A percentile compares a stretch with the other conserved stretches of the same genome.
Conservation (phyloP, 805 yeast genomes). For the Saturnispora dispora region DNA sequence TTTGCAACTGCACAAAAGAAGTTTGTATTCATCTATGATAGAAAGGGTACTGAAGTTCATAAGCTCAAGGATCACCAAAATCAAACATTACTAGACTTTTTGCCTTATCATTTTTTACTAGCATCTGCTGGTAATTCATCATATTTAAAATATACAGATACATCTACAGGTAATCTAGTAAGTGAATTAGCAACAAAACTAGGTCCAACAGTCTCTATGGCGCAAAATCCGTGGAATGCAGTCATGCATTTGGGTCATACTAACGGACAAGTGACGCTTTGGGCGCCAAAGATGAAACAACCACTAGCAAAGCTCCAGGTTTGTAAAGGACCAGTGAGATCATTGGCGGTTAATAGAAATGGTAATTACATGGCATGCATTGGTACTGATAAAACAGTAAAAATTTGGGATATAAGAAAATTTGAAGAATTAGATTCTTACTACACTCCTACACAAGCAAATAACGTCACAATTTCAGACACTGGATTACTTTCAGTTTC, state of each 20-base stretch:
- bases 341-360: constrained; percentile 79
- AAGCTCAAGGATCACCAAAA: constrained; percentile 86
- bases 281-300: constrained; percentile 85
- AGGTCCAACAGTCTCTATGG: constrained; percentile 85
- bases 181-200: constrained; percentile 77
- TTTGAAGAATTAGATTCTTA: constrained; percentile 68
- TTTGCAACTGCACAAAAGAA: constrained; percentile 97
- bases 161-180: constrained; percentile 82
- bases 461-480: constrained; percentile 73
- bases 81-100: constrained; percentile 69
- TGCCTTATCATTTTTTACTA: constrained; percentile 86
- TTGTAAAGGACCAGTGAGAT: constrained; percentile 80
- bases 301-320: constrained; percentile 78
- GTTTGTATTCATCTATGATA: constrained; percentile 86
- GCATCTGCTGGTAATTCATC: constrained; percentile 89
- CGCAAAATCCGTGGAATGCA: constrained; percentile 93
- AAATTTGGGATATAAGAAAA: constrained; percentile 89
- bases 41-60: constrained; percentile 85
- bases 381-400: constrained; percentile 75
- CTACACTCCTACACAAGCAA: constrained; percentile 75
- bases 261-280: constrained; percentile 84
- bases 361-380: constrained; percentile 92
- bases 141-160: constrained; percentile 85
- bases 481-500: constrained; percentile 81
- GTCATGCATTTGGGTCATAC: constrained; percentile 88